Base-by-base conservation (phyloP, 2,329 filamentous ascomycete genomes). In the Colletotrichum orbiculare region DNA sequence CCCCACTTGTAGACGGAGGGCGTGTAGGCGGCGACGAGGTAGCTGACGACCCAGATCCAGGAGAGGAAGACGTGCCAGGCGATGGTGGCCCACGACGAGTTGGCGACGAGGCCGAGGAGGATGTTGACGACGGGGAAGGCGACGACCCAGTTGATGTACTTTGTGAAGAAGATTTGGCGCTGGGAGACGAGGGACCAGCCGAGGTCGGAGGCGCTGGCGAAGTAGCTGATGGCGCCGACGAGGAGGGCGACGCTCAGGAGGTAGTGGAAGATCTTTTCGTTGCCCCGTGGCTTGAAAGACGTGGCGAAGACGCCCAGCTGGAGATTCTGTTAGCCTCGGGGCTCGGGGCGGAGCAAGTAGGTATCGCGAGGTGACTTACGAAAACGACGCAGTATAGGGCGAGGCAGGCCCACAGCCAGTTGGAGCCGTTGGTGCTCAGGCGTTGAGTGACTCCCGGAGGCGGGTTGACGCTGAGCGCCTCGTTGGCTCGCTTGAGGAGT, bases 221-320 rank as follows among this genome's bases (percentile, higher is more conserved):
- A 87, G 78, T 87, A 87, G 55, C 79, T 72, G 67, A 85, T 77
- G 17, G 81, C 71, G 60, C 83, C 84, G 65, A 81, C 79, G 9
- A 87, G 76, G 45, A 83, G 77, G 41, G 79, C 79, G 56, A 85
- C 76, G 68, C 75, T 78, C 73, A 85, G 84, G 67, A 86, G 75
- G 72, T 87, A 86, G 76, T 87, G 83, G 77, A 87, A 87, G 69
- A 87, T 80, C 69, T 78, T 80, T 71, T 87, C 83, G 55, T 81
- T 81, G 42, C 78, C 73, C 47, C 75, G 77, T 42, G 83, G 78
- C 10, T 76, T 72, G 71, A 82, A 79, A 65, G 77, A 78, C 6
- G 82, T 72, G 25, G 70, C 76, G 47, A 76, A 76, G 70, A 80
- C 76, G 63, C 60, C 70, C n/a, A 86, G 69, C 80, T 83, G 45